phyloP scores from a whole-genome alignment of 2,329 filamentous ascomycete species.

The Calonectria henricotiae region DNA sequence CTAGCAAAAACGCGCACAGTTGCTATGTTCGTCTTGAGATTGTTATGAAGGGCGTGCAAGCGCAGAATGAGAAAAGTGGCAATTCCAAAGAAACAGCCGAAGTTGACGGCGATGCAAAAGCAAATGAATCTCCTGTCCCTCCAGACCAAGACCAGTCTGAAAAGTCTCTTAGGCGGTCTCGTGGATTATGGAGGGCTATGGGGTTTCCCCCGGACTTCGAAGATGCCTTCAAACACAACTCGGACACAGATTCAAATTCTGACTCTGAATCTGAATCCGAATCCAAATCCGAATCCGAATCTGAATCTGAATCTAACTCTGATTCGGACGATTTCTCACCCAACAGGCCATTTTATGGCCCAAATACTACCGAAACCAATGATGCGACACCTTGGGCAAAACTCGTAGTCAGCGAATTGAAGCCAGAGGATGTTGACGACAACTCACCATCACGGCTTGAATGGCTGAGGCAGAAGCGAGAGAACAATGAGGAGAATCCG shows the following conservation, averaged over 20 bases:
- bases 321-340: neutral
- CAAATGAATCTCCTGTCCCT: neutral
- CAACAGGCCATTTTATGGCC: too few relatives aligned
- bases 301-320: neutral
- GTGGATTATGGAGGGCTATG: neutral
- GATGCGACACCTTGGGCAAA: neutral
- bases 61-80: neutral
- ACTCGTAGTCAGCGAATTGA: neutral
- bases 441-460: neutral
- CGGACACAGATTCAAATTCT: neutral
- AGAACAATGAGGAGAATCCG: neutral
- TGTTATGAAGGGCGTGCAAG: neutral
- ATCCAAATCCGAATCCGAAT: neutral
- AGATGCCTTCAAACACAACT: neutral
- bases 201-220: neutral
- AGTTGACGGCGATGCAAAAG: neutral
- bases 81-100: neutral
- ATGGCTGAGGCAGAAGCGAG: neutral
- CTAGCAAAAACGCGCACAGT: neutral
- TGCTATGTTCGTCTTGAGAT: neutral
- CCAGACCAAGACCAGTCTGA: neutral
- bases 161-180: neutral
- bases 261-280: neutral
- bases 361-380: neutral
- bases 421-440: neutral